Conservation (phyloP, 1,139 yeast genomes). For the Casaregolazyma suthepensis region DNA sequence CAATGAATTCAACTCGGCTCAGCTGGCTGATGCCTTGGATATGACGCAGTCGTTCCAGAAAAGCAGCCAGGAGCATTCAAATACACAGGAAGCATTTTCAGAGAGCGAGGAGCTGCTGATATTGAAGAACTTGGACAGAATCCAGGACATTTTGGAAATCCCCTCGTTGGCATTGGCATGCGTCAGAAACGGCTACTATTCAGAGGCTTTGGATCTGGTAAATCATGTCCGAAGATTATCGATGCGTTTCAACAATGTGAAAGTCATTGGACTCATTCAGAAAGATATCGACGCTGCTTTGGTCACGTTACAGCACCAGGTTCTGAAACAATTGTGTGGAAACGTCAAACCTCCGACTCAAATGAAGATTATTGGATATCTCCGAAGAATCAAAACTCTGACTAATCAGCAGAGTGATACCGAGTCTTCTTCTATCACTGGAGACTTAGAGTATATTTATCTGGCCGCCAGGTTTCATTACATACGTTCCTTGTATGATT, state of each 20-base stretch:
- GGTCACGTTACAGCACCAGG: conserved; percentile 44
- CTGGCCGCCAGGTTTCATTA: conserved; percentile 33
- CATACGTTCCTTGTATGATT: conserved; percentile 41
- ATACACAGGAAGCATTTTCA: neutral
- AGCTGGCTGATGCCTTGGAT: conserved; percentile 9
- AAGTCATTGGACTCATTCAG: conserved; percentile 47
- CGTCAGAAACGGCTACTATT: conserved; percentile 78
- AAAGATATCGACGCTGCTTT: conserved; percentile 29
- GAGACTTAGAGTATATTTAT: conserved; percentile 28
- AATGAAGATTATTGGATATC: conserved; percentile 69
- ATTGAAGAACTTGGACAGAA: conserved; percentile 59
- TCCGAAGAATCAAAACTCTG: conserved; percentile 44
- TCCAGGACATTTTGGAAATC: conserved; percentile 72
- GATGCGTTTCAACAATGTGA: conserved; percentile 60
- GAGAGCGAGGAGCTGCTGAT: conserved; percentile 36
- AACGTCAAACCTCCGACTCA: conserved; percentile 72
- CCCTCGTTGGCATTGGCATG: conserved; percentile 82
- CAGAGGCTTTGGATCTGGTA: conserved; percentile 79
- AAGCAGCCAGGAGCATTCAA: conserved; percentile 4
- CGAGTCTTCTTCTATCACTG: conserved; percentile 2
- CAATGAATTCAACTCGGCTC: conserved; percentile 11
- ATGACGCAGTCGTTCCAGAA: conserved; percentile 20
- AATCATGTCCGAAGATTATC: conserved; percentile 61
- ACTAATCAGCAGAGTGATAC: conserved; percentile 12
- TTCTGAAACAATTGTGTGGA: conserved; percentile 64